Conservation (phyloP, 192 early-diverging fungal species). For the Gonapodya sp. region DNA sequence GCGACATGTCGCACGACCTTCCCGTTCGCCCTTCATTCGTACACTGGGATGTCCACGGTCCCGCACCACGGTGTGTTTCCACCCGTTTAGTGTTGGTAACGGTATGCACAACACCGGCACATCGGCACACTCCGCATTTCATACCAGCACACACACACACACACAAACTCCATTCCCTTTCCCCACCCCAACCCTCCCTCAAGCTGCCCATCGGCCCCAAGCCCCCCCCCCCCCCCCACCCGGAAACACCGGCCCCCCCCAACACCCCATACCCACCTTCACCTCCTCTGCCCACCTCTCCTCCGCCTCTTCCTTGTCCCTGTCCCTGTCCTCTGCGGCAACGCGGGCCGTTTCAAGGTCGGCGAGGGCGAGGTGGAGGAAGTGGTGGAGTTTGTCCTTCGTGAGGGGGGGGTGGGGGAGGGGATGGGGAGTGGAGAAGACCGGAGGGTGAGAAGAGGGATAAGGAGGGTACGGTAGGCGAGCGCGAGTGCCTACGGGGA, state of each 20-base stretch:
- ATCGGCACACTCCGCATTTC: background rate
- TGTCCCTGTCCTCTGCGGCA: slow-evolving; percentile 47
- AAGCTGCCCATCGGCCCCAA: background rate
- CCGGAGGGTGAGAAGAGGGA: too few species aligned
- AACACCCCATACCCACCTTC: slow-evolving; percentile 24
- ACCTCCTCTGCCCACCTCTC: slow-evolving; percentile 60
- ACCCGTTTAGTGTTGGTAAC: background rate
- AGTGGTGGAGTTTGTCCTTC: slow-evolving; percentile 47
- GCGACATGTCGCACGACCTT: too few species aligned
- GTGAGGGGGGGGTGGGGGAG: background rate
- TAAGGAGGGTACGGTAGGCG: too few species aligned
- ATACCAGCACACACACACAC: background rate
- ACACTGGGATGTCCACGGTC: background rate
- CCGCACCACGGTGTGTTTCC: background rate
- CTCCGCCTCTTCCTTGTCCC: slow-evolving; percentile 51
- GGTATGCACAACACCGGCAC: background rate
- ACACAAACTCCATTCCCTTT: background rate
- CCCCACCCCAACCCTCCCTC: background rate
- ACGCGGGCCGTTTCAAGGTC: slow-evolving; percentile 36
- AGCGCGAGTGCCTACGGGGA: too few species aligned
- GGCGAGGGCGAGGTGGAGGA: slow-evolving; percentile 52
- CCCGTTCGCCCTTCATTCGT: too few species aligned
- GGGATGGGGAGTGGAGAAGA: too few species aligned
- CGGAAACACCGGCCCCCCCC: background rate
- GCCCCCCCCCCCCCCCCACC: background rate